Percentiles rank a stretch among this genome's conserved stretches.
phyloP scores from a whole-genome alignment of 116 monocot species.

The Phalaenopsis hybrid region DNA sequence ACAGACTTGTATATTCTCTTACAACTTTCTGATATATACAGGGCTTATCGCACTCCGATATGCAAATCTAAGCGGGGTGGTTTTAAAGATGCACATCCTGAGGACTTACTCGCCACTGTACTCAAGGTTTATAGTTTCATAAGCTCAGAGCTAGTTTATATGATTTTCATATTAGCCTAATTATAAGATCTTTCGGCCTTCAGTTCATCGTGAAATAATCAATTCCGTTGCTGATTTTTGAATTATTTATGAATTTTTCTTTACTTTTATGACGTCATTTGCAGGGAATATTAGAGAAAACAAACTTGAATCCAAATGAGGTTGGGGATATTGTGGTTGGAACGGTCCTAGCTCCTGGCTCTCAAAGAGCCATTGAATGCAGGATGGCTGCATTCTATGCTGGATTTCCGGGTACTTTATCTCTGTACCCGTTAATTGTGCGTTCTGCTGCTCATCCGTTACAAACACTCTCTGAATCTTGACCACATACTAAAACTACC shows the following conservation, averaged over 20 bases:
- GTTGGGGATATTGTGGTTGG: slow-evolving; percentile 99
- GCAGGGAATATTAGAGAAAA: slow-evolving; percentile 76
- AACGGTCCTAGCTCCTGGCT: slow-evolving; percentile 72
- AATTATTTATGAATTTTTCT: background rate
- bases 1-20: background rate
- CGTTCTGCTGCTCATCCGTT: too few relatives aligned
- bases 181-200: background rate
- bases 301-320: slow-evolving; percentile 77
- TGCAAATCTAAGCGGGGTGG: slow-evolving; percentile 70
- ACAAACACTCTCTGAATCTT: background rate
- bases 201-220: background rate
- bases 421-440: too few relatives aligned
- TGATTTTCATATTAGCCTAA: background rate
- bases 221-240: background rate
- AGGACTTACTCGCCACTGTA: slow-evolving; percentile 49
- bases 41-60: slow-evolving; percentile 63
- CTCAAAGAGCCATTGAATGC: slow-evolving; percentile 90
- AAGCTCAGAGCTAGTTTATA: background rate
- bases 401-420: slow-evolving; percentile 61
- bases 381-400: slow-evolving; percentile 95
- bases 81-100: slow-evolving; percentile 63
- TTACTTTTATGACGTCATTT: background rate
- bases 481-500: background rate
- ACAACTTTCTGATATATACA: slow-evolving; percentile 4
- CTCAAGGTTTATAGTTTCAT: slow-evolving; percentile 40